Evolutionary conservation across 2,329 filamentous ascomycete species (phyloP).

Genomic region (Phaeosphaeriaceae sp.): DNA sequence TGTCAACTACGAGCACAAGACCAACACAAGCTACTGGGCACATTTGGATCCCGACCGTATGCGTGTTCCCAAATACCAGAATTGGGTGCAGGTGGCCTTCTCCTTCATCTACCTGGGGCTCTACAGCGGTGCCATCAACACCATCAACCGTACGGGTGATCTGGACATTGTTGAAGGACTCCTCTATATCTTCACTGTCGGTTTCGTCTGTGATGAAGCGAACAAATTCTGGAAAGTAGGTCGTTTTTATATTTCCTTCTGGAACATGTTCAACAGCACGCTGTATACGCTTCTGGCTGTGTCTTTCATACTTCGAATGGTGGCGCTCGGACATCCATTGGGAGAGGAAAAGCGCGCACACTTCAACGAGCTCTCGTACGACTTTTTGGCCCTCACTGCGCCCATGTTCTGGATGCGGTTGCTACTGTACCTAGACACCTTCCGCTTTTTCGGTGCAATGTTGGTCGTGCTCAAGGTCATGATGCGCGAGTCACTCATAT

Average conservation of each 20-base stretch:
- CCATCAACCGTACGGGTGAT: constrained; percentile 84
- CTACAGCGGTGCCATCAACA: constrained; percentile 92
- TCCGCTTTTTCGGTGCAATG: constrained; percentile 98
- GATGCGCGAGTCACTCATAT: constrained; percentile 80
- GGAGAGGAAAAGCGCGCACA: constrained; percentile 60
- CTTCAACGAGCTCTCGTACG: constrained; percentile 86
- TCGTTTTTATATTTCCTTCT: constrained; percentile 89
- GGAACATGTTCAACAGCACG: constrained; percentile 91
- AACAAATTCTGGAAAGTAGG: constrained; percentile 95
- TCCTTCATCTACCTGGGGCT: constrained; percentile 83
- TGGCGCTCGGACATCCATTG: constrained; percentile 72
- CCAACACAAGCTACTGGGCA: constrained; percentile 75
- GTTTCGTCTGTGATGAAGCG: constrained; percentile 87
- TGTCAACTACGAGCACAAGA: constrained; percentile 83
- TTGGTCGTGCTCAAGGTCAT: constrained; percentile 86
- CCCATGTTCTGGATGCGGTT: constrained; percentile 98
- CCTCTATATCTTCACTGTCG: constrained; percentile 89
- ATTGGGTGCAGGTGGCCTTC: constrained; percentile 83
- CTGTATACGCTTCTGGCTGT: constrained; percentile 81
- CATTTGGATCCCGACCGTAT: constrained; percentile 96
- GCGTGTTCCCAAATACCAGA: constrained; percentile 91
- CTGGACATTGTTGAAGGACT: constrained; percentile 83
- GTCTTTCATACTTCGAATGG: constrained; percentile 79
- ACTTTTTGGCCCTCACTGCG: constrained; percentile 89
- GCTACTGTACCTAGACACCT: constrained; percentile 88